These are phyloP conservation scores for Colletotrichum brevisporum DNA, from an alignment of 2,329 filamentous ascomycete genomes.

Conservation along the genomic window DNA sequence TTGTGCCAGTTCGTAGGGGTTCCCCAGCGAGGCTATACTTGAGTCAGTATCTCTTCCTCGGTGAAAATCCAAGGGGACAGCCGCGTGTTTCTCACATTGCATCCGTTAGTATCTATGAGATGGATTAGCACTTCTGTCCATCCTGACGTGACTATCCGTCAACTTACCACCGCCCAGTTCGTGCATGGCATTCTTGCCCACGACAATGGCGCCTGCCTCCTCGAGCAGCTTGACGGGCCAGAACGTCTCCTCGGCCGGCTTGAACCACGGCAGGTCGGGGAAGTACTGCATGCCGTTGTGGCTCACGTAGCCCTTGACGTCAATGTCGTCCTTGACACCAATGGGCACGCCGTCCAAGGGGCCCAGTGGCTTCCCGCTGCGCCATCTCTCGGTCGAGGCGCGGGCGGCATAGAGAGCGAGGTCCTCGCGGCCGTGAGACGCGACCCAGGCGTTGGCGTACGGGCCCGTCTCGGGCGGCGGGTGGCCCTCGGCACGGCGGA, in stretches of 20 bases:
- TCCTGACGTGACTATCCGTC: constrained; percentile 1
- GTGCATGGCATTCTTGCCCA: constrained; percentile 86
- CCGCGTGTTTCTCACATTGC: constrained; percentile 72
- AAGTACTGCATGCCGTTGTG: constrained; percentile 76
- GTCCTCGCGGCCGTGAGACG: constrained; percentile 70
- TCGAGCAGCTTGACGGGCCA: constrained; percentile 81
- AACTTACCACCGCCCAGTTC: constrained; percentile 78
- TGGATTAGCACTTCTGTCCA: neutral
- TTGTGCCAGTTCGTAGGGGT: constrained; percentile 86
- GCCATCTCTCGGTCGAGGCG: constrained; percentile 81
- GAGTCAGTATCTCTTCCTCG: too few relatives aligned
- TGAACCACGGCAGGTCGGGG: constrained; percentile 66
- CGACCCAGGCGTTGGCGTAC: constrained; percentile 82
- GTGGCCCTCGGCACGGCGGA: constrained; percentile 66
- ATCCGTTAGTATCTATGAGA: constrained; percentile 81
- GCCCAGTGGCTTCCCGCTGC: constrained; percentile 74
- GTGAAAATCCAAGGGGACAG: too few relatives aligned
- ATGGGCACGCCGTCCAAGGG: constrained; percentile 87
- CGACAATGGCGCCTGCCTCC: constrained; percentile 80
- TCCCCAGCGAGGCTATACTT: constrained; percentile 70
- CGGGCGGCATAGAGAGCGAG: constrained; percentile 76
- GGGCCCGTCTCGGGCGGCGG: constrained; percentile 35
- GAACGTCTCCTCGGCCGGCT: constrained; percentile 66
- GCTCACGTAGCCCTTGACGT: constrained; percentile 78
- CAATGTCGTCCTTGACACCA: constrained; percentile 86